A percentile compares a stretch with the other conserved stretches of the same genome.
These are phyloP conservation scores for Phytopythium oedochilum DNA, from an alignment of 352 stramenopile genomes.

Conservation along the genomic window DNA sequence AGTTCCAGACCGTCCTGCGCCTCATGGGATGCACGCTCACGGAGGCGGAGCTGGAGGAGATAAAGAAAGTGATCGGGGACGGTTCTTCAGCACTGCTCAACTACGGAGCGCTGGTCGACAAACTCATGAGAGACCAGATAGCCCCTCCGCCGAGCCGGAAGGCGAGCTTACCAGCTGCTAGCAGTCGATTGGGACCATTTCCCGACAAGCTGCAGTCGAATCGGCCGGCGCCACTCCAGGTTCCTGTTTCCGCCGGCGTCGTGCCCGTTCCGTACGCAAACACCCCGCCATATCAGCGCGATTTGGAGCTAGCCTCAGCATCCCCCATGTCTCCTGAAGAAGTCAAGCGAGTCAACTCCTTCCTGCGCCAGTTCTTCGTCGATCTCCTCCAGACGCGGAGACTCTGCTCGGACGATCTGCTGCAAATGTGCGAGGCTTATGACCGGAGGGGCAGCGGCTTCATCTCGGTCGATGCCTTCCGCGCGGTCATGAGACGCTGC, in stretches of 20 bases:
- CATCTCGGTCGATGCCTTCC: constrained; percentile 54
- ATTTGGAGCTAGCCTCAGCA: not conserved
- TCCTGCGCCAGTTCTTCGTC: constrained; percentile 42
- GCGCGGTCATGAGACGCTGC: constrained; percentile 54
- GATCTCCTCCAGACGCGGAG: constrained; percentile 41
- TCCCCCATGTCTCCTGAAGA: constrained; percentile 31
- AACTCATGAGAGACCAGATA: not conserved
- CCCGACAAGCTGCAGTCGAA: constrained; percentile 7
- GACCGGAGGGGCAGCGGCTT: constrained; percentile 60
- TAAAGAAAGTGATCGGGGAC: constrained; percentile 47
- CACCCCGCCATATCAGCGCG: not conserved
- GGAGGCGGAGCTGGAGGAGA: constrained; percentile 39
- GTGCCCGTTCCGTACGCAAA: not conserved
- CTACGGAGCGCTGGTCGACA: constrained; percentile 39
- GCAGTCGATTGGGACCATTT: not conserved
- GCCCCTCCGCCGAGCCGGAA: not conserved
- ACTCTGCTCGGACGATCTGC: constrained; percentile 20
- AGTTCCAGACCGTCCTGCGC: constrained; percentile 75
- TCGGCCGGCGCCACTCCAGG: constrained; percentile 9
- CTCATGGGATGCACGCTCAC: constrained; percentile 65
- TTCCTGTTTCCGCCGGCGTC: not conserved
- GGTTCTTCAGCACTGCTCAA: constrained; percentile 34
- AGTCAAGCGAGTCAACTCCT: constrained; percentile 30
- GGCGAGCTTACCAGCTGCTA: not conserved
- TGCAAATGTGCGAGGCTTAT: constrained; percentile 48